Percentiles rank a stretch among this genome's conserved stretches.
Conservation (phyloP, 176 grass and related monocot genomes). For the Alloteropsis semialata region DNA sequence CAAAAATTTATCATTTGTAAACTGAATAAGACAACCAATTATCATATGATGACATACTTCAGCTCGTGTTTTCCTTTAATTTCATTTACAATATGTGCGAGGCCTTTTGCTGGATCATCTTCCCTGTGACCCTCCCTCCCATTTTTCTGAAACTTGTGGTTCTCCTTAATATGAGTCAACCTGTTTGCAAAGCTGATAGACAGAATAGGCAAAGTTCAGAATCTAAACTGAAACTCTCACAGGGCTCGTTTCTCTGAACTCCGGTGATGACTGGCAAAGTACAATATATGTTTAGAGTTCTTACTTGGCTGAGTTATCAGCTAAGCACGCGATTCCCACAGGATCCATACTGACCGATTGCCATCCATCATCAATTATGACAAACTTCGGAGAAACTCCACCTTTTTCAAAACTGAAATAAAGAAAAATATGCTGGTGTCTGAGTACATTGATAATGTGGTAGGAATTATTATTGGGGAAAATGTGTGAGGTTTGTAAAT, state of each 20-base stretch:
- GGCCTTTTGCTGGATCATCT: conserved; percentile 63
- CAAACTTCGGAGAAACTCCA: conserved; percentile 65
- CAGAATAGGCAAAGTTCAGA: conserved; percentile 14
- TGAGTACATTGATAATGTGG: not conserved
- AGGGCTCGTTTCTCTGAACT: too few relatives aligned
- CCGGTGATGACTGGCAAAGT: not conserved
- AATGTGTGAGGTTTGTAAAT: not conserved
- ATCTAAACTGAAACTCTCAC: not conserved
- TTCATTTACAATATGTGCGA: conserved; percentile 54
- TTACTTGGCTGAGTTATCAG: conserved; percentile 83
- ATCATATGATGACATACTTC: conserved; percentile 40
- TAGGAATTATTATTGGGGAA: not conserved
- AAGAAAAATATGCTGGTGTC: not conserved
- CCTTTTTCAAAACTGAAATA: conserved; percentile 58
- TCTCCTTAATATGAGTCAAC: conserved; percentile 88
- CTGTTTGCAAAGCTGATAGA: conserved; percentile 78
- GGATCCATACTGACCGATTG: conserved; percentile 70
- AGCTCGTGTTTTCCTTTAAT: conserved; percentile 70
- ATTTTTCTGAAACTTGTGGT: conserved; percentile 86
- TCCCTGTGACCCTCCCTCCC: conserved; percentile 53
- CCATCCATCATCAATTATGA: conserved; percentile 90
- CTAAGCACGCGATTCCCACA: conserved; percentile 37
- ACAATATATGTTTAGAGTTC: not conserved
- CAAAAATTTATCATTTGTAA: not conserved
- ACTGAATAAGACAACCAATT: not conserved